Percentiles rank a stretch among this genome's conserved stretches.
These are phyloP conservation scores for Thalassia testudinum DNA, from an alignment of 116 monocot species.

Conservation along the genomic window DNA sequence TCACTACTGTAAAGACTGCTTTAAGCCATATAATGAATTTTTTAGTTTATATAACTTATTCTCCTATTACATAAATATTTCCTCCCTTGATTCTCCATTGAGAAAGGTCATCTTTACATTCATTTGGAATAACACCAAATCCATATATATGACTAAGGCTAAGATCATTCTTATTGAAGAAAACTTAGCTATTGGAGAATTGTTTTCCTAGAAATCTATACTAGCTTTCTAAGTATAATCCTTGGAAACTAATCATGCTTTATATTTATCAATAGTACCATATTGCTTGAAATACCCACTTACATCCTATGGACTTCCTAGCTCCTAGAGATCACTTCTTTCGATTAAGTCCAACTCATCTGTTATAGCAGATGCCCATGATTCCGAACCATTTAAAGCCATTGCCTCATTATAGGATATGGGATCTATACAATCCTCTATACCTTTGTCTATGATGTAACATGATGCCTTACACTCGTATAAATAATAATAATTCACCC, in stretches of 20 bases:
- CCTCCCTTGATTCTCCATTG: no score
- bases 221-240: no score
- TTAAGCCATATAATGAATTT: neutral
- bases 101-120: neutral
- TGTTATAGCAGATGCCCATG: no score
- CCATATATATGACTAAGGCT: neutral
- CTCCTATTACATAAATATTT: no score
- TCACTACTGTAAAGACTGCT: neutral
- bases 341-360: neutral
- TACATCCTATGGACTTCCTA: neutral
- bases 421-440: no score
- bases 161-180: neutral
- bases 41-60: neutral
- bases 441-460: no score
- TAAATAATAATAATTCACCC: no score
- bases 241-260: no score
- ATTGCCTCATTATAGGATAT: no score
- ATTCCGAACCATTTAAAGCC: no score
- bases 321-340: neutral
- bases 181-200: neutral
- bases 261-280: no score
- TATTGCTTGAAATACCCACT: neutral
- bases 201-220: neutral
- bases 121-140: constrained; percentile 1
- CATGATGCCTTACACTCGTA: no score